Evolutionary conservation across 148 eudicot genomes (phyloP).

Genomic region (Heliosperma pusillum): DNA sequence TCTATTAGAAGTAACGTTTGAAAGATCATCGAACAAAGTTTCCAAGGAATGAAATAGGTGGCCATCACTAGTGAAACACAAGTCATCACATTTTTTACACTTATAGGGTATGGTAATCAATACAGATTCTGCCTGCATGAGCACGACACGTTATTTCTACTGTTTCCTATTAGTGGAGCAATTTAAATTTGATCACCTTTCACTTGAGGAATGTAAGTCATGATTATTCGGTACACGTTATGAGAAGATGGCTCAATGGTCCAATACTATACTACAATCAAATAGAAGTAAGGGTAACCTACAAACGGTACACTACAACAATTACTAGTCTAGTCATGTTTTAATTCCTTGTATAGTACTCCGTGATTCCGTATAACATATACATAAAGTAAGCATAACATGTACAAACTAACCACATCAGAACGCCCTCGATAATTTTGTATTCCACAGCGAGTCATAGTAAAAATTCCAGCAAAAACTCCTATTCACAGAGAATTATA

Average conservation of each 20-base stretch:
- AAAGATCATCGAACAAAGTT: too few species aligned
- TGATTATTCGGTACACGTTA: neutral
- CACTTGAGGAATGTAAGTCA: neutral
- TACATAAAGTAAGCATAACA: neutral
- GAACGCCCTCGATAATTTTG: slow-evolving; percentile 63
- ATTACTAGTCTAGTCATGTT: neutral
- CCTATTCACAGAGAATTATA: slow-evolving; percentile 35
- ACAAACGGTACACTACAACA: neutral
- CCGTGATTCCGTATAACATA: neutral
- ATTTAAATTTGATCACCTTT: neutral
- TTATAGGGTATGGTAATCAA: too few species aligned
- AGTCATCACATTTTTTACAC: too few species aligned
- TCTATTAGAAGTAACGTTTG: too few species aligned
- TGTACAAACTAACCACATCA: slow-evolving; percentile 65
- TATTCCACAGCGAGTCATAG: slow-evolving; percentile 66
- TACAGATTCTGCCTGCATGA: too few species aligned
- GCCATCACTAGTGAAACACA: too few species aligned
- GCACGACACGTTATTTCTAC: too few species aligned
- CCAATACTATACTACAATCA: neutral
- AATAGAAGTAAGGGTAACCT: neutral
- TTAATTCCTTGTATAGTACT: neutral
- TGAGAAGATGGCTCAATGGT: neutral
- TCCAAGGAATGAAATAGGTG: too few species aligned
- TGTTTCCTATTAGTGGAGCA: too few species aligned
- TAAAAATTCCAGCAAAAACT: slow-evolving; percentile 67